A percentile compares a stretch with the other conserved stretches of the same genome.
phyloP scores from a whole-genome alignment of 2,329 filamentous ascomycete genomes.

The Paecilomyces dactylethromorphus region DNA sequence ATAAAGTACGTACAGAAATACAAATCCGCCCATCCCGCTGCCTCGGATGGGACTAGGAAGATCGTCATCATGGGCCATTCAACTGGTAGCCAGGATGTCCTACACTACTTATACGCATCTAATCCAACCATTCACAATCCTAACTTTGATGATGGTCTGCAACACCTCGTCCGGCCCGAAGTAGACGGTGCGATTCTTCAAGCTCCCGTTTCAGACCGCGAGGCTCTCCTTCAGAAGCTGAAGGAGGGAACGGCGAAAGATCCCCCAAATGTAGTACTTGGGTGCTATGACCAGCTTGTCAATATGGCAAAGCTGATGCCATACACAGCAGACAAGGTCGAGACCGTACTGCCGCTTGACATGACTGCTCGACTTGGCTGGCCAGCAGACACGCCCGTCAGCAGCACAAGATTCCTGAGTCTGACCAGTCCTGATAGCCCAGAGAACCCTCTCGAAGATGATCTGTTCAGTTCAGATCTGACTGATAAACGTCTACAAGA shows the following conservation, averaged over 20 bases:
- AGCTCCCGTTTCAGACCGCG: constrained; percentile 71
- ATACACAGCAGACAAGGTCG: constrained; percentile 13
- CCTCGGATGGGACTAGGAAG: constrained; percentile 32
- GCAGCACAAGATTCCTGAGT: constrained; percentile 53
- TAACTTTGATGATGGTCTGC: constrained; percentile 17
- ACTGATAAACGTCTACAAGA: constrained; percentile 47
- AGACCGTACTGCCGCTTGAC: constrained; percentile 27
- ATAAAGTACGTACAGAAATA: constrained; percentile 44
- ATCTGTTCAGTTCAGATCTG: constrained; percentile 83
- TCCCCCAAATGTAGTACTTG: constrained; percentile 8
- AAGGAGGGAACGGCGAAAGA: constrained; percentile 11
- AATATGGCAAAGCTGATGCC: constrained; percentile 20
- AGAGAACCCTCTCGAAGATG: constrained; percentile 63
- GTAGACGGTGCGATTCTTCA: constrained; percentile 75
- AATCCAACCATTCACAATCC: constrained; percentile 30
- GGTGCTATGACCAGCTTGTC: constrained; percentile 28
- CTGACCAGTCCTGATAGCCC: constrained; percentile 48
- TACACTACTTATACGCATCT: constrained; percentile 53
- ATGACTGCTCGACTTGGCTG: constrained; percentile 25
- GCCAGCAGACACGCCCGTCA: constrained; percentile 39
- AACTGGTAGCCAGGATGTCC: constrained; percentile 62
- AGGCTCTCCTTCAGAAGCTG: constrained; percentile 45
- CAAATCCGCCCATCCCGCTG: constrained; percentile 15
- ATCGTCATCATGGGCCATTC: constrained; percentile 65
- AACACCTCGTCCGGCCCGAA: constrained; percentile 38